Conservation (phyloP, 208 protist genomes). For the Acanthamoeba royreba region DNA sequence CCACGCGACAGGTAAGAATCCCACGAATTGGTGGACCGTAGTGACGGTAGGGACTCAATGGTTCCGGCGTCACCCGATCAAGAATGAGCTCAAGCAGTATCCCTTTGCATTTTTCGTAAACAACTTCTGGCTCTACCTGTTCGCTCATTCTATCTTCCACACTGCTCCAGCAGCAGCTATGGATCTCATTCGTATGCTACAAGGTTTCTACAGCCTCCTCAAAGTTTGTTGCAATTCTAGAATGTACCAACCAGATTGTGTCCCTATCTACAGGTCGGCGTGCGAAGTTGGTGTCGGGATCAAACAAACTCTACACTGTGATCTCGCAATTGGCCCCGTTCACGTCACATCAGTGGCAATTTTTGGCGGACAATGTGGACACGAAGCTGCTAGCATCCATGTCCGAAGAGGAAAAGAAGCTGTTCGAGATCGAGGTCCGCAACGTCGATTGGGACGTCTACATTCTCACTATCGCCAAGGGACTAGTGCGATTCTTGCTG, state of each 20-base stretch:
- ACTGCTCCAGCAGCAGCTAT: background rate
- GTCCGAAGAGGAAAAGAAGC: background rate
- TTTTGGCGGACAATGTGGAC: background rate
- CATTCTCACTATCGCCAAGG: background rate
- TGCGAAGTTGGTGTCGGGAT: background rate
- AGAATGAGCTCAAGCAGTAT: background rate
- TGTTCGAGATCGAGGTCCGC: conserved; percentile 10
- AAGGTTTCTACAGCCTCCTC: too few relatives aligned
- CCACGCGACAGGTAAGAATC: background rate
- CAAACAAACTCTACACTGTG: background rate
- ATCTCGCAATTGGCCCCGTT: background rate
- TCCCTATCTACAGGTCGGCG: too few relatives aligned
- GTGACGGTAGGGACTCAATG: background rate
- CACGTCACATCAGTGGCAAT: background rate
- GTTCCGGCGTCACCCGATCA: background rate
- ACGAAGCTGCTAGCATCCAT: background rate
- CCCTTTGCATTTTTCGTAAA: background rate
- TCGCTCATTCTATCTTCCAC: background rate
- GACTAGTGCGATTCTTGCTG: background rate
- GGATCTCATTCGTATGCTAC: background rate
- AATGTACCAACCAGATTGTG: too few relatives aligned
- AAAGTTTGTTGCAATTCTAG: too few relatives aligned
- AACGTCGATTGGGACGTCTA: background rate
- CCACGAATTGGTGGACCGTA: background rate
- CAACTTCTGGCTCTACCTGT: background rate